Conservation (phyloP, 257 asterid genomes). For the Cynanchum wilfordii region DNA sequence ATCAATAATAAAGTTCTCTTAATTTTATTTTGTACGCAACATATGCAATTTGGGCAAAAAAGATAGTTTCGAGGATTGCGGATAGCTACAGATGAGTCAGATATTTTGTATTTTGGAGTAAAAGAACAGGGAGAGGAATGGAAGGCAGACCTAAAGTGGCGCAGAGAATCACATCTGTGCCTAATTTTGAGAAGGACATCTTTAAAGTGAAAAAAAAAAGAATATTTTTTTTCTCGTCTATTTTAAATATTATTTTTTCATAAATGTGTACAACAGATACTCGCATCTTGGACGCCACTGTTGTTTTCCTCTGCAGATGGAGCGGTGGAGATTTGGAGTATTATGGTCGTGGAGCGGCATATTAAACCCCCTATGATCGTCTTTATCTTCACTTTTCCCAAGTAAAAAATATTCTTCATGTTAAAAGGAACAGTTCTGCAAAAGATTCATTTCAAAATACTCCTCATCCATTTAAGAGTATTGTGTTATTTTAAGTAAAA, state of each 20-base stretch:
- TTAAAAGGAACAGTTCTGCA: too few relatives aligned
- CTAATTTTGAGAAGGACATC: constrained; percentile 1
- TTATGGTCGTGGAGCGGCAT: neutral
- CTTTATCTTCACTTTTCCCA: neutral
- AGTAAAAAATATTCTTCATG: too few relatives aligned
- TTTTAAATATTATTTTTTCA: neutral
- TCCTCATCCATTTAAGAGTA: too few relatives aligned
- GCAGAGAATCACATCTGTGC: neutral
- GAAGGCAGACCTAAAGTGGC: too few relatives aligned
- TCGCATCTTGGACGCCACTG: neutral
- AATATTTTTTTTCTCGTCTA: too few relatives aligned
- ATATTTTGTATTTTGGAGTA: neutral
- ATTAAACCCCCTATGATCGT: neutral
- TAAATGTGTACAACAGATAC: neutral
- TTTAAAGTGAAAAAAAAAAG: too few relatives aligned
- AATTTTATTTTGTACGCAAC: too few relatives aligned
- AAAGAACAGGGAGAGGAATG: neutral
- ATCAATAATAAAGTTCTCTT: too few relatives aligned
- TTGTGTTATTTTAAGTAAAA: too few relatives aligned
- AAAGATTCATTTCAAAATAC: too few relatives aligned
- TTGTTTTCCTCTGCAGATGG: neutral
- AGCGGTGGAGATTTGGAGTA: neutral
- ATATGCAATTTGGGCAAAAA: neutral
- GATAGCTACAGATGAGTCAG: neutral
- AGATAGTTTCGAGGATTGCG: neutral